Base-by-base conservation (phyloP, 1,284 basidiomycete species). In the Ganoderma resinaceum region DNA sequence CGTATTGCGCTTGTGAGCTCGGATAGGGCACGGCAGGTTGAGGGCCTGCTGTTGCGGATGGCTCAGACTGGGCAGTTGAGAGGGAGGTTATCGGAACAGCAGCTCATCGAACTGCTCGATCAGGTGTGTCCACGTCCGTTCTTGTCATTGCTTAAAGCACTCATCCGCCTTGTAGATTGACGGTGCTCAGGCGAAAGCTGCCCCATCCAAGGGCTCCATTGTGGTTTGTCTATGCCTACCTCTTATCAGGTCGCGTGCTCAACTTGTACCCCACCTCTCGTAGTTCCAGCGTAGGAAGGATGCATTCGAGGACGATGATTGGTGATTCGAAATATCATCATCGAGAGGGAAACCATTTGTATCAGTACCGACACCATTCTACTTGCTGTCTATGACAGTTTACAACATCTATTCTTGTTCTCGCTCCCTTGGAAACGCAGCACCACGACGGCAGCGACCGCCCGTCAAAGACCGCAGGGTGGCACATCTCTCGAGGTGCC, bases 1-100 rank as follows among this genome's bases (percentile, higher is more conserved):
- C 90, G 97, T 59, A 99, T 99, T 78, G 89, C 93, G 3, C 89
- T 99, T 40, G 97, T 98, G 69, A 94, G 96, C 76, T 95, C 96
- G 0, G 90, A 95, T 67, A 87, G 96, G 77, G 94, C 96, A 7
- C 84, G 87, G 66, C 91, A 96, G 79, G 96, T 99, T 73, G 94
- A 98, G 80, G 87, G 86, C 16, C 89, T 98, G 66, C 84, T 99
- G 55, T 78, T 96, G 43, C 88, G 95, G 53, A 97, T 98, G 95
- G 96, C 94, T 8, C 95, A 97, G 80, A 87, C 89, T 2, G 96
- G 97, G n/a, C 96, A 98, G 80, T 83, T 99, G 60, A 87, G 93
- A 65, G 93, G 93, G 14, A 87, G 92, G 65, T 92, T 99, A 55
- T 91, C 89, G 33, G 97, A 99, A 79, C 86, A 89, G 59, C 95